phyloP scores from a whole-genome alignment of 805 yeast genomes.

The Zygoascus tannicola region DNA sequence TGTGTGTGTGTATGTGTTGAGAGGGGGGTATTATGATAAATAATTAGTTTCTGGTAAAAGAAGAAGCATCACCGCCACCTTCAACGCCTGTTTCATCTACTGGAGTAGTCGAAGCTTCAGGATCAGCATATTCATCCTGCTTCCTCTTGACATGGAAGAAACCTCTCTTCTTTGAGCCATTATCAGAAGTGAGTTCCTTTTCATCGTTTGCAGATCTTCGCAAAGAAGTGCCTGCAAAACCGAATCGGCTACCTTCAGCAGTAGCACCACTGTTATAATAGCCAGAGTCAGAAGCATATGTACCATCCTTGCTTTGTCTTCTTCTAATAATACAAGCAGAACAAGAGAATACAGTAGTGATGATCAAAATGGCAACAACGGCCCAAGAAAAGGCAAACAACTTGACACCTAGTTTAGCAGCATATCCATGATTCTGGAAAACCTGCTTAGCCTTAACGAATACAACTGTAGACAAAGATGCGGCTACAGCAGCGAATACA shows the following conservation, averaged over 20 bases:
- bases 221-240: constrained; percentile 4
- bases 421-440: constrained; percentile 40
- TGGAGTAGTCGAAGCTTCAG: background rate
- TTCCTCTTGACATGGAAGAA: constrained; percentile 10
- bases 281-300: background rate
- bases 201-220: constrained; percentile 5
- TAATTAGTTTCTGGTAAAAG: background rate
- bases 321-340: constrained; percentile 13
- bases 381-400: constrained; percentile 59
- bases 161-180: constrained; percentile 6
- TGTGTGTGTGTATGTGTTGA: too few species aligned
- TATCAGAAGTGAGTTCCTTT: background rate
- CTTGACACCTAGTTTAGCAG: constrained; percentile 26
- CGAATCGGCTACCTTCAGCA: background rate
- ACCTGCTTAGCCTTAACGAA: constrained; percentile 65
- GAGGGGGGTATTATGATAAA: background rate
- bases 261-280: background rate
- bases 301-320: constrained; percentile 3
- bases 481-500: constrained; percentile 38
- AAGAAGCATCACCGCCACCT: background rate
- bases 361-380: constrained; percentile 1
- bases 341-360: constrained; percentile 25
- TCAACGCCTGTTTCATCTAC: background rate
- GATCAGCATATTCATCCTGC: constrained; percentile 4
- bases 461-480: constrained; percentile 66